phyloP scores from a whole-genome alignment of 208 protist genomes.

The Tritrichomonas foetus region DNA sequence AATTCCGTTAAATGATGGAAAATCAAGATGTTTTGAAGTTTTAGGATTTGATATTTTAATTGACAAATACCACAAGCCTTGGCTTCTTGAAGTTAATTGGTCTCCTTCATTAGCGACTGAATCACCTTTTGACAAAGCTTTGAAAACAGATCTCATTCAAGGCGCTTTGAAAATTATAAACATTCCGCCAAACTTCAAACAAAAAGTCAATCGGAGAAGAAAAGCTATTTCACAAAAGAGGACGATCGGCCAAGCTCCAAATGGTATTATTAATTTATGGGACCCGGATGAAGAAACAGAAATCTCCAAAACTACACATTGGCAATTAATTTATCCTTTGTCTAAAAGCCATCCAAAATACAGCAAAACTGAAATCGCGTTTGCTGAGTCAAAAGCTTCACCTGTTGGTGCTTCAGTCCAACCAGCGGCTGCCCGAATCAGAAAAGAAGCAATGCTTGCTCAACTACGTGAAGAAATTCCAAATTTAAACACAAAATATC shows the following conservation, averaged over 20 bases:
- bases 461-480: too few relatives aligned
- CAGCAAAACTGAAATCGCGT: too few relatives aligned
- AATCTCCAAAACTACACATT: background rate
- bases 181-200: background rate
- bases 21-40: constrained; percentile 49
- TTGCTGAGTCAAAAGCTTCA: too few relatives aligned
- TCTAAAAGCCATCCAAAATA: background rate
- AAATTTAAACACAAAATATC: too few relatives aligned
- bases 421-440: too few relatives aligned
- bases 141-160: constrained; percentile 44
- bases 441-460: too few relatives aligned
- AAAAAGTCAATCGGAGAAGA: background rate
- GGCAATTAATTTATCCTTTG: background rate
- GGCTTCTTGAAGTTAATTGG: constrained; percentile 53
- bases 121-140: constrained; percentile 46
- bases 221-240: too few relatives aligned
- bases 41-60: constrained; percentile 54
- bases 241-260: background rate
- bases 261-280: background rate
- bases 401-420: too few relatives aligned
- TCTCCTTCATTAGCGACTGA: constrained; percentile 44
- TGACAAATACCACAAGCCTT: constrained; percentile 47
- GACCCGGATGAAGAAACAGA: background rate
- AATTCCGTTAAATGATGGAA: background rate
- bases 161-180: constrained; percentile 47